phyloP scores from a whole-genome alignment of 2,329 filamentous ascomycete species.

The Ophiostoma sp. region DNA sequence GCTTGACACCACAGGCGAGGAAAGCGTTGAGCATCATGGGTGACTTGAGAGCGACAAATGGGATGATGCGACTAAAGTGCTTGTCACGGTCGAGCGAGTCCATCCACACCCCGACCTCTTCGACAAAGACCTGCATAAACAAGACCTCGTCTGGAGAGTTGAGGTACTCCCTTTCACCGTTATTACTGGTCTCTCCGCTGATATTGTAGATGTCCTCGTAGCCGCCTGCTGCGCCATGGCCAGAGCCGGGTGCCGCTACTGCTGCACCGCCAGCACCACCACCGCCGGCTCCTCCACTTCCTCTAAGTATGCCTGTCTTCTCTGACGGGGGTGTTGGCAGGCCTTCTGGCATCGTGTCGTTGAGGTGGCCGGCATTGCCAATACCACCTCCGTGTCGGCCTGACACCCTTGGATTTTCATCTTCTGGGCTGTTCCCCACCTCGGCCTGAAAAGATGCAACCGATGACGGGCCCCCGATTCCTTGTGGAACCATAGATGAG shows the following conservation, averaged over 20 bases:
- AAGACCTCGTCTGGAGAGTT: constrained; percentile 74
- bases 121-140: constrained; percentile 91
- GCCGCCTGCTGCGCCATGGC: background rate
- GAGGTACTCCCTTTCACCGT: constrained; percentile 60
- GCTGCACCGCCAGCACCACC: background rate
- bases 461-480: constrained; percentile 37
- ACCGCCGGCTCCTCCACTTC: background rate
- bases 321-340: constrained; percentile 46
- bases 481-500: constrained; percentile 42
- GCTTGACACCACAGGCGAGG: constrained; percentile 82
- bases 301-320: constrained; percentile 31
- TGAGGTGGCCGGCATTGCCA: background rate
- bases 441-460: constrained; percentile 31
- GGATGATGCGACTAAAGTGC: constrained; percentile 83
- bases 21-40: constrained; percentile 89
- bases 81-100: constrained; percentile 83
- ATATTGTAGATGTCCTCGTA: background rate
- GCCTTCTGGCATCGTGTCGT: constrained; percentile 33
- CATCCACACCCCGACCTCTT: constrained; percentile 92
- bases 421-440: constrained; percentile 31
- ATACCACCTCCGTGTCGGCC: background rate
- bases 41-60: constrained; percentile 76
- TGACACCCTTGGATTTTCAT: constrained; percentile 15
- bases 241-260: background rate
- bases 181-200: constrained; percentile 8